Base-by-base conservation (phyloP, 2,329 filamentous ascomycete genomes). In the Thermomyces lanuginosus region DNA sequence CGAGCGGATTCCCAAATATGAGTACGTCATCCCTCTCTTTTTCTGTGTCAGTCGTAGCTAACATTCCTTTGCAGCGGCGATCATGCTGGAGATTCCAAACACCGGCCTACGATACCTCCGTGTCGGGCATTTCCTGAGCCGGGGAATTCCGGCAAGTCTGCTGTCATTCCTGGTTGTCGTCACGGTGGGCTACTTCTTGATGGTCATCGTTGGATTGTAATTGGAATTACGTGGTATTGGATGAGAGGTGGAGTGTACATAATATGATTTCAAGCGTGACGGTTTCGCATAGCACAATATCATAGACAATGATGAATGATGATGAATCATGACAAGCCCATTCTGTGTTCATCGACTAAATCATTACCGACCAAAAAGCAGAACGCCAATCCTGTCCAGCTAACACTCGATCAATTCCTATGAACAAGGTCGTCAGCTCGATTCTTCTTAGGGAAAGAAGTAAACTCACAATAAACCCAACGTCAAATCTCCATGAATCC, bases 1-100 rank as follows among this genome's bases (percentile, higher is more conserved):
- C 89, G 0, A 86, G 76, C 48, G 91, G 89, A 6, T 98, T 98
- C 59, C 89, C 89, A 2, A 98, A 98, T 42, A 98, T 98, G 89
- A 98, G 84, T 92, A 70, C 66, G 83, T 78, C 23, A 15, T 22
- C 10, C 21, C 30, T 7, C 20, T 19, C 12, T 32, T 21, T 15
- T 17, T 27, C 6, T 13, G 5, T 6, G 10, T 16, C 12, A 3
- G 26, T 30, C 34, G 38, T 33, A 38, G 6, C 22, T 12, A 10
- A 16, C n/a, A 9, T 11, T n/a, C 15, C 16, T 31, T 16, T 21
- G 19, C 37, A 91, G 82, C 89, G 45, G 89, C 89, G 3, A 95
- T 98, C 44, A 95, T 98, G 89, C 95, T 95, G 65, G 89, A 98
- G 56, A 86, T 98, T 43, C 69, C 80, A 0, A 68, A 76, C 36